phyloP scores from a whole-genome alignment of 768 basidiomycete species.

The Pleurotus pulmonarius region DNA sequence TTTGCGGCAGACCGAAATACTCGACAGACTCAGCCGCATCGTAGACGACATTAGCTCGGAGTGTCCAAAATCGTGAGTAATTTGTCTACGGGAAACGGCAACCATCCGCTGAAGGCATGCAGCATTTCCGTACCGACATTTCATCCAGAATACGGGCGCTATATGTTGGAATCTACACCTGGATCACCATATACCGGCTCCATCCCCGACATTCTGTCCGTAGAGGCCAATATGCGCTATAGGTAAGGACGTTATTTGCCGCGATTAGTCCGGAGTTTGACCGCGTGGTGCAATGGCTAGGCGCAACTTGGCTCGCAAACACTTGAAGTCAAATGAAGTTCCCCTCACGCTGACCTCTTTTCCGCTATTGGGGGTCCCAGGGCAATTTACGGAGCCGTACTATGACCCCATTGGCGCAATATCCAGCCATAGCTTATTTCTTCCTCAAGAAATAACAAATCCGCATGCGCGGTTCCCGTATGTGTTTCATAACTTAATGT shows the following conservation, averaged over 20 bases:
- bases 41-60: constrained; percentile 62
- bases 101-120: constrained; percentile 1
- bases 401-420: constrained; percentile 69
- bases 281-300: constrained; percentile 31
- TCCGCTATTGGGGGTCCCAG: constrained; percentile 85
- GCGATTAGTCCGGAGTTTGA: constrained; percentile 1
- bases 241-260: constrained; percentile 43
- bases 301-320: constrained; percentile 77
- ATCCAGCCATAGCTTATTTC: constrained; percentile 91
- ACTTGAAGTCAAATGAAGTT: constrained; percentile 81
- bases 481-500: constrained; percentile 30
- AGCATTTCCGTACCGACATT: constrained; percentile 83
- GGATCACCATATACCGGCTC: constrained; percentile 92
- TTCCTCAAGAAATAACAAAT: constrained; percentile 95
- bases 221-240: constrained; percentile 94
- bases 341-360: constrained; percentile 95
- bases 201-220: constrained; percentile 80
- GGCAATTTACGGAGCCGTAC: constrained; percentile 90
- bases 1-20: constrained; percentile 92
- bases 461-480: constrained; percentile 98
- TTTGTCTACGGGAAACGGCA: not conserved
- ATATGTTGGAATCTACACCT: constrained; percentile 98
- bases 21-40: constrained; percentile 69
- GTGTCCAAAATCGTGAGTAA: constrained; percentile 56
- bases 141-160: constrained; percentile 97